These are phyloP conservation scores for Boletales sp. DNA, from an alignment of 768 basidiomycete species.

Conservation along the genomic window DNA sequence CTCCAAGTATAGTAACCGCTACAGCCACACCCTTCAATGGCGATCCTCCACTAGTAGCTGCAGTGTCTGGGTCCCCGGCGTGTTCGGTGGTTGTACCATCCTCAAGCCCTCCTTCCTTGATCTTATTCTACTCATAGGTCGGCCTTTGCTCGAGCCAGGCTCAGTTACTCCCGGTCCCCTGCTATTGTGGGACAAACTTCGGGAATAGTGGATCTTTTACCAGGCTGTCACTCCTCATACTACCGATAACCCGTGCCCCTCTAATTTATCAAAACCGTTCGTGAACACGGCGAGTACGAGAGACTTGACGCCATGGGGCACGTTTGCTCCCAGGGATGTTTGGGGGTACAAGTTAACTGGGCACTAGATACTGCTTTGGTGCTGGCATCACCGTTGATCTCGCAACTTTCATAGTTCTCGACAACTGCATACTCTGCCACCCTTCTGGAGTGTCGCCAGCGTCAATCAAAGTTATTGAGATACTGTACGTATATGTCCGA, in stretches of 20 bases:
- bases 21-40: too few relatives aligned
- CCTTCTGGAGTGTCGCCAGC: slow-evolving; percentile 32
- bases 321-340: neutral
- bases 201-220: slow-evolving; percentile 15
- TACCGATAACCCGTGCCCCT: neutral
- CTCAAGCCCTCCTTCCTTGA: neutral
- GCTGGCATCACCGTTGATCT: slow-evolving; percentile 28
- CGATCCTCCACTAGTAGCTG: too few relatives aligned
- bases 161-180: slow-evolving; percentile 24
- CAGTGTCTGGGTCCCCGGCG: slow-evolving; percentile 64
- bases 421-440: slow-evolving; percentile 40
- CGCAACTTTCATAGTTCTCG: slow-evolving; percentile 29
- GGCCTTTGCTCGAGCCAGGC: slow-evolving; percentile 26
- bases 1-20: too few relatives aligned
- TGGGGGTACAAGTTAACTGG: too few relatives aligned
- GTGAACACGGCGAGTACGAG: slow-evolving; percentile 34
- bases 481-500: too few relatives aligned
- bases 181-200: slow-evolving; percentile 16
- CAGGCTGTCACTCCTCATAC: slow-evolving; percentile 26
- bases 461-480: slow-evolving; percentile 36
- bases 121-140: slow-evolving; percentile 18
- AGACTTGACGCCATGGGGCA: slow-evolving; percentile 44
- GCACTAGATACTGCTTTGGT: slow-evolving; percentile 37
- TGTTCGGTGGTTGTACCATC: slow-evolving; percentile 46
- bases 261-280: slow-evolving; percentile 37